phyloP scores from a whole-genome alignment of 306 rosid species.

The Rosa lucieae region DNA sequence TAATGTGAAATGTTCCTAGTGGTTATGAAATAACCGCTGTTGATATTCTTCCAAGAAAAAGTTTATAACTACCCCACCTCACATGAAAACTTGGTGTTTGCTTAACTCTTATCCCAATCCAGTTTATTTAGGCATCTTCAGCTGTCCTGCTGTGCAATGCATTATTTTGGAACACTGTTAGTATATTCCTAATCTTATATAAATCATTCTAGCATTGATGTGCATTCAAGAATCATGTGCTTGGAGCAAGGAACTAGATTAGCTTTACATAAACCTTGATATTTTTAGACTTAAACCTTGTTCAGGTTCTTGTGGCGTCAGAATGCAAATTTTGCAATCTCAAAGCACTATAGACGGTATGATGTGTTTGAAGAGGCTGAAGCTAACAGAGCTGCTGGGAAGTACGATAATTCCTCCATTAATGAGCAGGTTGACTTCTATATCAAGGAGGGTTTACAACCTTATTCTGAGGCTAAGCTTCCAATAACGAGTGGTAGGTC shows the following conservation, averaged over 20 bases:
- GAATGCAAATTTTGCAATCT: conserved; percentile 88
- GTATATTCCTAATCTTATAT: not conserved
- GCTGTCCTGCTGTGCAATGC: not conserved
- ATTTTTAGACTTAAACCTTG: not conserved
- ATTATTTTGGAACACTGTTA: not conserved
- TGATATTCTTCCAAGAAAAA: not conserved
- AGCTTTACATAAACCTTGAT: not conserved
- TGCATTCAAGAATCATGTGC: not conserved
- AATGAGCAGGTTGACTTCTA: conserved; percentile 82
- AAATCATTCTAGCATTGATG: not conserved
- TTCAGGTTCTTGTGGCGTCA: conserved; percentile 94
- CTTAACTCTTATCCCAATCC: not conserved
- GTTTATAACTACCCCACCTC: not conserved
- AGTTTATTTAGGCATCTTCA: not conserved
- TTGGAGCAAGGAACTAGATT: not conserved
- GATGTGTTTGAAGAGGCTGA: conserved; percentile 96
- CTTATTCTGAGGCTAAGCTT: conserved; percentile 75
- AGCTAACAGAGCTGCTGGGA: conserved; percentile 94
- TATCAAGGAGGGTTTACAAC: conserved; percentile 72
- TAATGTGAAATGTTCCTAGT: not conserved
- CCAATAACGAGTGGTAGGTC: conserved; percentile 92
- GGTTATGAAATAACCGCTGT: not conserved
- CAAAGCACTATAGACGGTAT: conserved; percentile 89
- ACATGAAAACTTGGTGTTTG: not conserved
- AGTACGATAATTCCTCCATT: conserved; percentile 80